Conservation (phyloP, 495 filamentous ascomycete species). For the Poronia punctata region DNA sequence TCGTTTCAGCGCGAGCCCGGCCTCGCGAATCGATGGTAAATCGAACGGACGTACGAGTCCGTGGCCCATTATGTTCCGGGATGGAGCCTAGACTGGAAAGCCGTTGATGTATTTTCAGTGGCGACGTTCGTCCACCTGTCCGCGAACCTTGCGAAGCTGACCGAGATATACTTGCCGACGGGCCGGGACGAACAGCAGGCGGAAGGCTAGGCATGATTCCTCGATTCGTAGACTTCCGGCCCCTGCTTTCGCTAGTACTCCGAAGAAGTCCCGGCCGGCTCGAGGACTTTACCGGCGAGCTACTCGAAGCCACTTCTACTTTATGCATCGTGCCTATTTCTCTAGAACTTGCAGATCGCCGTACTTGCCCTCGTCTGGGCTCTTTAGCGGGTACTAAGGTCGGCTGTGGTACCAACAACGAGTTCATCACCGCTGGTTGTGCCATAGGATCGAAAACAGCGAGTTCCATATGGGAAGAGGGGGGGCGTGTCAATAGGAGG, state of each 20-base stretch:
- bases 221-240: slow-evolving; percentile 28
- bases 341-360: slow-evolving; percentile 37
- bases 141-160: slow-evolving; percentile 30
- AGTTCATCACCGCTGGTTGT: slow-evolving; percentile 19
- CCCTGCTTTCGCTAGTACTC: slow-evolving; percentile 50
- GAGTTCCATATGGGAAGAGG: slow-evolving; percentile 35
- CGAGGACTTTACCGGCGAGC: slow-evolving; percentile 45
- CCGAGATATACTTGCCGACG: slow-evolving; percentile 21
- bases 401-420: slow-evolving; percentile 19
- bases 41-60: slow-evolving; percentile 51
- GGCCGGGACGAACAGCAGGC: slow-evolving; percentile 19
- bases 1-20: slow-evolving; percentile 63
- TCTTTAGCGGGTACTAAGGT: slow-evolving; percentile 19
- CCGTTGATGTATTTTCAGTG: slow-evolving; percentile 42
- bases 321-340: slow-evolving; percentile 29
- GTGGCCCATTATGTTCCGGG: slow-evolving; percentile 36
- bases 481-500: slow-evolving; percentile 40
- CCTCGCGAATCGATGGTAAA: slow-evolving; percentile 68
- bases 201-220: slow-evolving; percentile 30
- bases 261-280: slow-evolving; percentile 51
- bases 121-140: slow-evolving; percentile 40
- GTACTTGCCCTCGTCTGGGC: slow-evolving; percentile 26
- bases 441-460: slow-evolving; percentile 30
- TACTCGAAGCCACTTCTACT: slow-evolving; percentile 38
- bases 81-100: slow-evolving; percentile 44